phyloP scores from a whole-genome alignment of 208 protist genomes.

The Endotrypanum monterogeii region DNA sequence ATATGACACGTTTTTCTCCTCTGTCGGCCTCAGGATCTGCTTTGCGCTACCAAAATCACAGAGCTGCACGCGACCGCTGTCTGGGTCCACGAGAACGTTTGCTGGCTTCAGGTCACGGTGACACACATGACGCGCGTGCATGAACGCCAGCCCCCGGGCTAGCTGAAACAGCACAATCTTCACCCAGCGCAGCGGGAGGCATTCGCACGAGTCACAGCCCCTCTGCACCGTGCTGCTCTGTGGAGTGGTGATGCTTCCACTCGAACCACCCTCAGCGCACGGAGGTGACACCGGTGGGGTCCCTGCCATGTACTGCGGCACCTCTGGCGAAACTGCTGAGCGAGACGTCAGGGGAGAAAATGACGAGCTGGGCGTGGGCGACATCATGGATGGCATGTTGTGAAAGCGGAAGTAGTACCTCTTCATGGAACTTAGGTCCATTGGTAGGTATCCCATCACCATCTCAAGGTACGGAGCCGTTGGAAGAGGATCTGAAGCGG shows the following conservation, averaged over 20 bases:
- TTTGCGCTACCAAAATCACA: slow-evolving; percentile 93
- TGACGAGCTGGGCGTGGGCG: background rate
- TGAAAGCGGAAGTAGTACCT: slow-evolving; percentile 76
- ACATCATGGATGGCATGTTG: slow-evolving; percentile 29
- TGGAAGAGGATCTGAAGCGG: slow-evolving; percentile 1
- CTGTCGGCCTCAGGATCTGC: slow-evolving; percentile 45
- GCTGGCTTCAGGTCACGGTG: slow-evolving; percentile 92
- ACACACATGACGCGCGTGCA: slow-evolving; percentile 74
- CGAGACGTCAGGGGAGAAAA: background rate
- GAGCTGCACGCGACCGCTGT: slow-evolving; percentile 74
- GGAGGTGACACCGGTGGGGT: slow-evolving; percentile 2
- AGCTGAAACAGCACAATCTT: slow-evolving; percentile 97
- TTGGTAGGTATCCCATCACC: slow-evolving; percentile 98
- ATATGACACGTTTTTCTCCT: slow-evolving; percentile 84
- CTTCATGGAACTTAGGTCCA: slow-evolving; percentile 95
- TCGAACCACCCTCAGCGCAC: background rate
- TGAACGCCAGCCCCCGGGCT: slow-evolving; percentile 94
- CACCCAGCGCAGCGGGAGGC: slow-evolving; percentile 34
- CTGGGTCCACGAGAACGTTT: slow-evolving; percentile 84
- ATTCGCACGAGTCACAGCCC: background rate
- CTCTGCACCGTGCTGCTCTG: background rate
- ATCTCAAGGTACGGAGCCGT: slow-evolving; percentile 98
- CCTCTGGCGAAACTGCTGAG: background rate
- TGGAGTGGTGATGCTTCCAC: background rate
- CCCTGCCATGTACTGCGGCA: background rate